Conservation (phyloP, 2,329 filamentous ascomycete genomes). For the Didymella lethalis region DNA sequence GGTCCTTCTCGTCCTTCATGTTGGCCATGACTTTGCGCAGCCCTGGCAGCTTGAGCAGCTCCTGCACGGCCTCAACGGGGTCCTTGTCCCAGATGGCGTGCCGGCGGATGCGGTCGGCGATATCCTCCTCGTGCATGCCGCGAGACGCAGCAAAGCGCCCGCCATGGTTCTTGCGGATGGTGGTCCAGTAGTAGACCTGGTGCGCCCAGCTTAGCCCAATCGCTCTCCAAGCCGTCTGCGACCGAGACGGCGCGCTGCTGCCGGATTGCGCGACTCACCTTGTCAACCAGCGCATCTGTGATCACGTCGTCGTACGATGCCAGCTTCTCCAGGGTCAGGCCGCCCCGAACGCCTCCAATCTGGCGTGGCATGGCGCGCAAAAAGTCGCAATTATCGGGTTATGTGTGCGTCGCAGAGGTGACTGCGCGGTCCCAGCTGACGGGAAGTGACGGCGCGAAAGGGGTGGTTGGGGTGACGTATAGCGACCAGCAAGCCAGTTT, state of each 20-base stretch:
- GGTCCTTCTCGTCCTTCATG: conserved; percentile 78
- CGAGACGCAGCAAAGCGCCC: conserved; percentile 84
- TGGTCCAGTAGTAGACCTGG: conserved; percentile 95
- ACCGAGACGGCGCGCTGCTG: conserved; percentile 15
- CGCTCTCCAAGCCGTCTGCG: conserved; percentile 18
- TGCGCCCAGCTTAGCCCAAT: conserved; percentile 26
- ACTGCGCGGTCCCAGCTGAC: conserved; percentile 4
- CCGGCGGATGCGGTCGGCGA: conserved; percentile 66
- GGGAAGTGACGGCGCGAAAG: conserved; percentile 17
- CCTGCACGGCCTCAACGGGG: conserved; percentile 71
- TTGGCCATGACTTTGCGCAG: conserved; percentile 73
- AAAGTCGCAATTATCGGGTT: neutral
- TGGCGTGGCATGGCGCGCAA: conserved; percentile 53
- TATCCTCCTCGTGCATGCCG: conserved; percentile 72
- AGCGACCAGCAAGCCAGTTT: conserved; percentile 31
- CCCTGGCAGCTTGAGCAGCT: conserved; percentile 75
- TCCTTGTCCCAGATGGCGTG: conserved; percentile 80
- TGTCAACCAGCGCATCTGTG: conserved; percentile 93
- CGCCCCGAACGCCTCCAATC: conserved; percentile 67
- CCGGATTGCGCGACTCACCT: conserved; percentile 66
- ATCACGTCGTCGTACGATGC: conserved; percentile 94
- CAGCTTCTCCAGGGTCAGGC: conserved; percentile 84
- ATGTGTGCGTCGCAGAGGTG: conserved; percentile 7
- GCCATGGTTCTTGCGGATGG: conserved; percentile 89
- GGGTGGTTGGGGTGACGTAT: conserved; percentile 47